Evolutionary conservation across 2,329 filamentous ascomycete species (phyloP), one percentile per base, ranked within the genome.

Genomic region (Helotiales sp.): DNA sequence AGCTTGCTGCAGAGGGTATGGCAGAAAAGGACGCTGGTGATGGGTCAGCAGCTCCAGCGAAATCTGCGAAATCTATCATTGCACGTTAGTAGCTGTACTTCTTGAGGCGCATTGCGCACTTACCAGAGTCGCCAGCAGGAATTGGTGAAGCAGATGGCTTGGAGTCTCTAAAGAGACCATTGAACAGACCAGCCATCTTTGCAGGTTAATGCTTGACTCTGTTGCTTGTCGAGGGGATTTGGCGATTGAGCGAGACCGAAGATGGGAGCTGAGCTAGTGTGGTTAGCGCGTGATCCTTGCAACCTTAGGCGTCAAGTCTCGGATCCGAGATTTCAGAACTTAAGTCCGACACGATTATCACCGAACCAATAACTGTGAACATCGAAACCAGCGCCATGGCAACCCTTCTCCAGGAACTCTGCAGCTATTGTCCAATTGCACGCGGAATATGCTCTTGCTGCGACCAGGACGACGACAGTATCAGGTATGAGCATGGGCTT

Each of bases 61-160:
- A 98, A 79, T 97, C 93, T 77, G 91, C 92, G 74, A 97, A 97
- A 78, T 96, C 93, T 96, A 54, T 72, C 36, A 24, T 33, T 31
- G 34, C 29, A 38, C 63, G 59, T 66, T 52, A 65, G 58, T 54
- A 38, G 17, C 52, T 48, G 22, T 52, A 25, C 2, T 5, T 33
- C 1, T 38, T 6, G n/a, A 8, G 46, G 25, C 34, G 33, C 52
- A 69, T n/a, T 48, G 59, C 47, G 57, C 60, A 76, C 82, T 69
- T 79, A 90, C 88, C 88, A 66, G 86, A 81, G 74, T 91, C 87
- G 59, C 74, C 79, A 62, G 75, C 75, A 42, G 79, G 75, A 52
- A 77, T 74, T 34, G 78, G 74, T 65, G 79, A 79, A 63, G 77
- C 77, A 47, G 77, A 75, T 62, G 85, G 78, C 78, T 90, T 87